These are phyloP conservation scores for Saturnispora halmiae DNA, from an alignment of 805 yeast genomes.

Conservation along the genomic window DNA sequence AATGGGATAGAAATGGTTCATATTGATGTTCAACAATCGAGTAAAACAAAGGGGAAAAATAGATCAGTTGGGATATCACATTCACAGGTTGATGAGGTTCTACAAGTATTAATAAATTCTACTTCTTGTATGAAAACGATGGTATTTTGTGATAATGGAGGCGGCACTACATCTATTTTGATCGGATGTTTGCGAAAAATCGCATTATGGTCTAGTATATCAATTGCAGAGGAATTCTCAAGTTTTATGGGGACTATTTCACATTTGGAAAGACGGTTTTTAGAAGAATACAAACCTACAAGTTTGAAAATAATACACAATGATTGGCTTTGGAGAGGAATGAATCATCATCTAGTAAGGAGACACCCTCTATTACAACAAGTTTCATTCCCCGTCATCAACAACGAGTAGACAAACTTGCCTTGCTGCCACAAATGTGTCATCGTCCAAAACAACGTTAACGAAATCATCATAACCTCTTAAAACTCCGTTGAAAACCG, in stretches of 20 bases:
- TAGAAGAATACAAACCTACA: constrained; percentile 67
- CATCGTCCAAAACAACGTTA: constrained; percentile 80
- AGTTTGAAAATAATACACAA: constrained; percentile 38
- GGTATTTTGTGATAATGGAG: constrained; percentile 84
- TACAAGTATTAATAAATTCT: constrained; percentile 53
- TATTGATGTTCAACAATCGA: constrained; percentile 48
- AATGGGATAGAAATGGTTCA: constrained; percentile 61
- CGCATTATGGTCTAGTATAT: constrained; percentile 81
- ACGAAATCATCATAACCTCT: constrained; percentile 95
- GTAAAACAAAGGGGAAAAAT: constrained; percentile 69
- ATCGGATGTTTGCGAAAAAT: constrained; percentile 80
- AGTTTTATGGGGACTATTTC: constrained; percentile 70
- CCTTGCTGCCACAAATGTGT: constrained; percentile 7
- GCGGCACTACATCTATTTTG: constrained; percentile 73
- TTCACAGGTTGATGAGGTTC: constrained; percentile 46
- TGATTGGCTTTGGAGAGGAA: constrained; percentile 59
- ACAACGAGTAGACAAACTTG: constrained; percentile 7
- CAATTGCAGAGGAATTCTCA: constrained; percentile 79
- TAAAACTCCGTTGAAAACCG: constrained; percentile 72
- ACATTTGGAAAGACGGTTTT: constrained; percentile 73
- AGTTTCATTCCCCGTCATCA: constrained; percentile 4
- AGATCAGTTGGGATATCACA: constrained; percentile 74
- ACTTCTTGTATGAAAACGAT: constrained; percentile 51
- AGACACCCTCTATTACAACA: constrained; percentile 44
- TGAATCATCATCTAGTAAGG: constrained; percentile 47